Percentiles rank a stretch among this genome's conserved stretches.
Conservation (phyloP, 73 alveolate species). For the Diophrys sp. region DNA sequence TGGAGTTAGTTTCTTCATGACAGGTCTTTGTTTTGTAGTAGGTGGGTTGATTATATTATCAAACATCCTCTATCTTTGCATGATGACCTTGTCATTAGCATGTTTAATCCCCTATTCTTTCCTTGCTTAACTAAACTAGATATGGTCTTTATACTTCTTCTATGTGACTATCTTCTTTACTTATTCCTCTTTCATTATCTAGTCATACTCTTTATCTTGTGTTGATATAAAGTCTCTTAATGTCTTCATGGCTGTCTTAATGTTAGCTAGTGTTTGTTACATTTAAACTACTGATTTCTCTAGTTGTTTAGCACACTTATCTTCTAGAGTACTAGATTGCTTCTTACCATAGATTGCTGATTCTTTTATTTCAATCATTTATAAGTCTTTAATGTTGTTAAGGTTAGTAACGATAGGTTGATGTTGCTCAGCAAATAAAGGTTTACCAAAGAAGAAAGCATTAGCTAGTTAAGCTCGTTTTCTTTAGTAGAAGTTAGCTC, state of each 20-base stretch:
- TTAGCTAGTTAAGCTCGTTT: conserved; percentile 34
- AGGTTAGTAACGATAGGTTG: conserved; percentile 1
- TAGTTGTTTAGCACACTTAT: neutral
- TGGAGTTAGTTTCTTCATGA: conserved; percentile 2
- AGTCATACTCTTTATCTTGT: conserved; percentile 38
- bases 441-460: conserved; percentile 35
- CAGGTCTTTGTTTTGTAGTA: neutral
- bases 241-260: neutral
- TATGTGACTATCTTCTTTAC: conserved; percentile 35
- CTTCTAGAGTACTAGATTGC: conserved; percentile 49
- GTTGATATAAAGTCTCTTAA: conserved; percentile 27
- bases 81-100: conserved; percentile 25
- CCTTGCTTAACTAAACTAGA: conserved; percentile 53
- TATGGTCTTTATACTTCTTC: conserved; percentile 44
- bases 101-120: conserved; percentile 29
- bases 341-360: conserved; percentile 51
- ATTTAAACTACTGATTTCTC: neutral
- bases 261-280: conserved; percentile 2
- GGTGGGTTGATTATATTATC: conserved; percentile 25
- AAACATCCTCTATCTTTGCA: conserved; percentile 37
- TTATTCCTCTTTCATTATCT: conserved; percentile 33
- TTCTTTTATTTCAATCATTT: conserved; percentile 47
- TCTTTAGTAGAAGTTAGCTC: conserved; percentile 42
- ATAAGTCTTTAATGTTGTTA: conserved; percentile 28
- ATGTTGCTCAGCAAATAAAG: conserved; percentile 43